Evolutionary conservation across 805 yeast species (phyloP).

Genomic region (Wickerhamomyces pijperi): DNA sequence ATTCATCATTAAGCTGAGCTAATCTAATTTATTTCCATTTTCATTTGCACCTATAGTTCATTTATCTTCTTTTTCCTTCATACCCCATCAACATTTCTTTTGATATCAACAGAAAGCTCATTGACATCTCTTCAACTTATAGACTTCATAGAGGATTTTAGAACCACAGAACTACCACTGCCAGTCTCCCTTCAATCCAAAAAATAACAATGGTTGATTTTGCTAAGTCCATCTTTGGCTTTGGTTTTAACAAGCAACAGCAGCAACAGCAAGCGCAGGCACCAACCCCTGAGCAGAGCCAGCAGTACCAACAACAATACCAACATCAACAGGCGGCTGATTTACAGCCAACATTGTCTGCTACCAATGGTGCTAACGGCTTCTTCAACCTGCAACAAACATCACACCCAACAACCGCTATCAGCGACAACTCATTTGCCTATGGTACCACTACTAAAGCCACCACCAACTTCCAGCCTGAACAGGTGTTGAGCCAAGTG

Average conservation of each 20-base stretch:
- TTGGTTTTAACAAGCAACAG: conserved; percentile 17
- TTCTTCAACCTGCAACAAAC: conserved; percentile 32
- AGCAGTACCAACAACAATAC: conserved; percentile 4
- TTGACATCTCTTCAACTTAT: no score
- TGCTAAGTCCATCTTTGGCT: conserved; percentile 27
- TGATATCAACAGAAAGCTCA: no score
- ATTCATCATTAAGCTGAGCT: no score
- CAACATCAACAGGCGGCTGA: conserved; percentile 6
- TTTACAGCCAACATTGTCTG: conserved; percentile 4
- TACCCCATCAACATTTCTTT: no score
- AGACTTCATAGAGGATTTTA: background rate
- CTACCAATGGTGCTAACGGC: conserved; percentile 7
- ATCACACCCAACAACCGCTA: conserved; percentile 59
- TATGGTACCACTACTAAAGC: conserved; percentile 53
- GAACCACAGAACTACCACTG: no score
- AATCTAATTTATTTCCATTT: no score
- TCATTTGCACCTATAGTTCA: no score
- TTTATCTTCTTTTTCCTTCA: no score
- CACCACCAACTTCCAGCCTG: conserved; percentile 22
- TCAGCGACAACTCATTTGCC: conserved; percentile 49
- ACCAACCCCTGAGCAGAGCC: background rate
- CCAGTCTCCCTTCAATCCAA: no score
- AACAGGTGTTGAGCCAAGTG: conserved; percentile 24
- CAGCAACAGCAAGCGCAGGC: background rate
- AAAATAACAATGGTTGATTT: conserved; percentile 26